phyloP scores from a whole-genome alignment of 2,329 filamentous ascomycete species.

The Beauveria varroae region DNA sequence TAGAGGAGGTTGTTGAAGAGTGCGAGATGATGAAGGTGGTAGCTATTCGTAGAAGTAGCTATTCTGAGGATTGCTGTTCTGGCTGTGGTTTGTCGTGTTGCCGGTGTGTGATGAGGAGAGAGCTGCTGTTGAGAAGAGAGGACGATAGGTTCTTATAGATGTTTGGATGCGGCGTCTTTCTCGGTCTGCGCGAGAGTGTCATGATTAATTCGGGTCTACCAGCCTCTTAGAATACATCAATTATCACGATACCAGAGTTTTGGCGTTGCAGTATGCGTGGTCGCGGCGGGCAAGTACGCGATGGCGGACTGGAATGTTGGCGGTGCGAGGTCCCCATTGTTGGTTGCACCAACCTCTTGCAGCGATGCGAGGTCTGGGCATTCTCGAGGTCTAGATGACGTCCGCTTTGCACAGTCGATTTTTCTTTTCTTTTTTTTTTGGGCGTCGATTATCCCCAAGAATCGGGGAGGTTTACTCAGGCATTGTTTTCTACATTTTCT shows the following conservation, averaged over 20 bases:
- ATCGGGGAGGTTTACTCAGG: too few species aligned
- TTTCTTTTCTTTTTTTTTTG: not conserved
- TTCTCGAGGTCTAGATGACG: not conserved
- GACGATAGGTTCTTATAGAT: not conserved
- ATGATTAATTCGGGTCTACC: not conserved
- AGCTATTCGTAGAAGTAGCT: too few species aligned
- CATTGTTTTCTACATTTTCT: too few species aligned
- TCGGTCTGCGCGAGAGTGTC: not conserved
- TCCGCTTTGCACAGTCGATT: too few species aligned
- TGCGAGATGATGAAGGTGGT: not conserved
- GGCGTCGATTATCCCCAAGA: too few species aligned
- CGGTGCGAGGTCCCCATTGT: not conserved
- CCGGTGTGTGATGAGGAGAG: not conserved
- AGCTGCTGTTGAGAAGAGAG: not conserved
- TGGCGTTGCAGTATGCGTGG: not conserved
- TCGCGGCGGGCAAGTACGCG: not conserved
- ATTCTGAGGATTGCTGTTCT: not conserved
- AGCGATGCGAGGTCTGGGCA: not conserved
- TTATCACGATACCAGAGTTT: not conserved
- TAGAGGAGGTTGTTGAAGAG: not conserved
- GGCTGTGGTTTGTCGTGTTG: not conserved
- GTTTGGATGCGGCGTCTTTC: not conserved
- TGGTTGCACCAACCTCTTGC: conserved; percentile 1
- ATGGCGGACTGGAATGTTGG: conserved; percentile 7
- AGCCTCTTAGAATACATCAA: not conserved